A percentile compares a stretch with the other conserved stretches of the same genome.
Evolutionary conservation across 257 asterid genomes (phyloP).

Genomic region (Salvia rosmarinus): DNA sequence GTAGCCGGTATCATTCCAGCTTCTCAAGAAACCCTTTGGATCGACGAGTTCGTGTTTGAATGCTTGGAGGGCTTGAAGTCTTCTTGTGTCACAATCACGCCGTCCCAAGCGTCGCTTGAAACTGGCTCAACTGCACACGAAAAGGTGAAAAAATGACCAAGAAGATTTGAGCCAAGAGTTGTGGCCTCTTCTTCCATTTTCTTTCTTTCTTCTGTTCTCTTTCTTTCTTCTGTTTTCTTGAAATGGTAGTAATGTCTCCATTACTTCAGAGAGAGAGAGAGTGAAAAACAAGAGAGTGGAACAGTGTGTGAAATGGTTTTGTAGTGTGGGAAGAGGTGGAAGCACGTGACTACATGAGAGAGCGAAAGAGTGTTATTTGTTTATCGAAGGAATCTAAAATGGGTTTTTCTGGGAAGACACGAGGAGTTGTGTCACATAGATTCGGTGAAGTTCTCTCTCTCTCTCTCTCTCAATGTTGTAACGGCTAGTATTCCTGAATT

Average conservation of each 20-base stretch:
- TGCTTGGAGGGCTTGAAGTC: constrained; percentile 84
- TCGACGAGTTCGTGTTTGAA: constrained; percentile 76
- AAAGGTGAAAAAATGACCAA: constrained; percentile 33
- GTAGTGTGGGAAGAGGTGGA: constrained; percentile 34
- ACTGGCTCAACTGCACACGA: constrained; percentile 36
- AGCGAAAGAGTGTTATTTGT: background rate
- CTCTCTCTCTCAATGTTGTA: constrained; percentile 33
- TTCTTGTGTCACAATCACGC: constrained; percentile 71
- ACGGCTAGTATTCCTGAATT: constrained; percentile 78
- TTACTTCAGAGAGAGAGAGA: background rate
- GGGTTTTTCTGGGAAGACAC: constrained; percentile 37
- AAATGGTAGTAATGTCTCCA: constrained; percentile 37
- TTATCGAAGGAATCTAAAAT: constrained; percentile 35
- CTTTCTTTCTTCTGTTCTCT: constrained; percentile 38
- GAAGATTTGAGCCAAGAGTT: constrained; percentile 22
- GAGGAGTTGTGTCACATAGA: constrained; percentile 39
- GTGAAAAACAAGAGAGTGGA: constrained; percentile 21
- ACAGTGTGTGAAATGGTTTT: constrained; percentile 39
- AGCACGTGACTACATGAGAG: constrained; percentile 50
- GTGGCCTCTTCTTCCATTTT: constrained; percentile 38
- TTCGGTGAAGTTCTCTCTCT: constrained; percentile 10
- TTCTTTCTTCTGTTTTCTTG: constrained; percentile 31
- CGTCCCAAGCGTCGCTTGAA: constrained; percentile 72
- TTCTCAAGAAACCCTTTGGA: constrained; percentile 73
- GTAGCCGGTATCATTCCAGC: constrained; percentile 87